Base-by-base conservation (phyloP, 768 basidiomycete species). In the Terana coerulea region DNA sequence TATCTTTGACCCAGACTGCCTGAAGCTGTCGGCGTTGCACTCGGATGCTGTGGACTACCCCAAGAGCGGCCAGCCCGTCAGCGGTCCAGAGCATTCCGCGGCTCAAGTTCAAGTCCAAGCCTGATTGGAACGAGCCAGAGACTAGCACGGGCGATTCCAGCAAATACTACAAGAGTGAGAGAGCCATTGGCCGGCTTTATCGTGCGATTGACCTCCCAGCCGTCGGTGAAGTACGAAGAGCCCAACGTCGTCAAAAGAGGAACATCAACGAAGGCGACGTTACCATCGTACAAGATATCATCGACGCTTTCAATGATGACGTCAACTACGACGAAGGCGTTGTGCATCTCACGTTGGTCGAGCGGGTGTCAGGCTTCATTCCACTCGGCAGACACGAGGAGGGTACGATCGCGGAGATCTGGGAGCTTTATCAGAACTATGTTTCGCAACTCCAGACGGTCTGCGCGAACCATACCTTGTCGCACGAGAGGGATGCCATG, bases 101-200 rank as follows among this genome's bases (percentile, higher is more conserved):
- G 58, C 63, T 72, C 19, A 67, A 68, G 17, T 60, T 57, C 40
- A 47, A 49, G 1, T 21, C 29, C 15, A 49, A 75, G 56, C 85
- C 84, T 7, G 84, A 87, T 61, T 86, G 84, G 83, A 71, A 74
- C 61, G 83, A 81, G 2, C 82, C 80, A n/a, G 84, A 87, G 64
- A 82, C 75, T 0, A 62, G 75, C 12, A 17, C 45, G 19, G 3
- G 21, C 28, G 45, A 29, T 47, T 5, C 45, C 9, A n/a, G 12
- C 7, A 47, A 33, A 21, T 47, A 47, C 62, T 88, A 88, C 58
- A 33, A 57, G 41, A 87, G 85, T 59, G 8, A 59, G 1, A 64
- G 71, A 24, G 81, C 80, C 1, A 79, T 89, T 34, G 87, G 87
- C 2, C 64, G 68, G 49, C 73, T 89, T 10, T 88, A 78, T 59